These are phyloP conservation scores for Cucumis sativus DNA, from an alignment of 306 rosid species.

Conservation along the genomic window DNA sequence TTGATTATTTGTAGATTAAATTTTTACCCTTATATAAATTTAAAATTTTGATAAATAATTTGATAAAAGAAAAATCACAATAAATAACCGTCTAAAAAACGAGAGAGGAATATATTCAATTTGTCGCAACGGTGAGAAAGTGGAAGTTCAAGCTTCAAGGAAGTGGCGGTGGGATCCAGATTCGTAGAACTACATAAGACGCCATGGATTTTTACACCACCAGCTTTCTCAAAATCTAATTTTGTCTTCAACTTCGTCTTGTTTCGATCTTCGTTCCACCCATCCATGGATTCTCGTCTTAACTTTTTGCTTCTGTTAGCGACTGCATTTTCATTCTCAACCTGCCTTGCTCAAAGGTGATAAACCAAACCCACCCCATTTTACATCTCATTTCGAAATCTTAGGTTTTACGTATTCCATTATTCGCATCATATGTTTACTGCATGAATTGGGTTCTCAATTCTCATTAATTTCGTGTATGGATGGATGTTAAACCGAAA, in stretches of 20 bases:
- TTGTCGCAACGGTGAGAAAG: neutral
- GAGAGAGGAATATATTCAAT: neutral
- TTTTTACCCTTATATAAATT: too few relatives aligned
- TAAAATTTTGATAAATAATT: neutral
- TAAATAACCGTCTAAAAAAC: neutral
- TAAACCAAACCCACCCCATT: neutral
- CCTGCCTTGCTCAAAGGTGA: conserved; percentile 34
- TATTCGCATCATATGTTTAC: neutral
- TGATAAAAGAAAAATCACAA: neutral
- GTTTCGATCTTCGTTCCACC: neutral
- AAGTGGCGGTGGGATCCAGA: neutral
- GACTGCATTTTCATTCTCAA: conserved; percentile 6
- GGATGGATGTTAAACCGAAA: neutral
- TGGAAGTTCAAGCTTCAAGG: neutral
- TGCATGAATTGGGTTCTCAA: neutral
- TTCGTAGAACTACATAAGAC: neutral
- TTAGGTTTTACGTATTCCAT: neutral
- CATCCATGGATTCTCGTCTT: conserved; percentile 31
- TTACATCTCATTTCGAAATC: neutral
- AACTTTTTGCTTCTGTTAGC: conserved; percentile 21
- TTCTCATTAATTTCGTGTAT: neutral
- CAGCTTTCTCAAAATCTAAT: neutral
- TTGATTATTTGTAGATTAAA: too few relatives aligned
- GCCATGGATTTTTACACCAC: neutral
- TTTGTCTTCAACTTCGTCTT: neutral